Conservation (phyloP, 768 basidiomycete genomes). For the Leccinum uliginosum region DNA sequence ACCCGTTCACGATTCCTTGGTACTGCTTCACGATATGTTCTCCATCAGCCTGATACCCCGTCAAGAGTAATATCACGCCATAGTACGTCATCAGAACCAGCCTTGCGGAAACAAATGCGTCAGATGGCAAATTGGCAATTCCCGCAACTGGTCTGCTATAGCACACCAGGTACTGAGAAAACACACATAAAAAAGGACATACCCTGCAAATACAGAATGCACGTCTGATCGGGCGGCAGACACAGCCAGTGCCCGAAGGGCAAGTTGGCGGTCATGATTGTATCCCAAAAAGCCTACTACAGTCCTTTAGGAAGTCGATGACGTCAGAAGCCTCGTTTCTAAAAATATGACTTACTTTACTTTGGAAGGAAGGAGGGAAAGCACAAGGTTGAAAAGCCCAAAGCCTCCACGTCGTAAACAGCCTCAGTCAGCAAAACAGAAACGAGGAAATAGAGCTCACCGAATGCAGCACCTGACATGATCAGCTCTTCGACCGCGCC, state of each 20-base stretch:
- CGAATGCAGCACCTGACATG: slow-evolving; percentile 74
- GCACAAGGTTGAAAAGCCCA: slow-evolving; percentile 76
- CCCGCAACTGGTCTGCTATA: background rate
- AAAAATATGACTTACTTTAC: slow-evolving; percentile 45
- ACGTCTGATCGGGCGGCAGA: slow-evolving; percentile 65
- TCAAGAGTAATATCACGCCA: slow-evolving; percentile 62
- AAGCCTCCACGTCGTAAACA: slow-evolving; percentile 31
- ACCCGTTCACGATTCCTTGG: slow-evolving; percentile 60
- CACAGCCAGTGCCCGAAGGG: slow-evolving; percentile 63
- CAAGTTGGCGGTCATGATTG: slow-evolving; percentile 65
- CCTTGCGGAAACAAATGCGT: slow-evolving; percentile 30
- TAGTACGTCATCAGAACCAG: slow-evolving; percentile 81
- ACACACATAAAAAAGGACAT: slow-evolving; percentile 18
- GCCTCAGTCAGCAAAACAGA: background rate
- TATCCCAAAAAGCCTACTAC: slow-evolving; percentile 77
- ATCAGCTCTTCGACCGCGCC: slow-evolving; percentile 70
- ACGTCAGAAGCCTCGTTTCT: background rate
- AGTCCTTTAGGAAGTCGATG: slow-evolving; percentile 37
- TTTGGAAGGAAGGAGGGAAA: slow-evolving; percentile 70
- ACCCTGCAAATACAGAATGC: slow-evolving; percentile 77
- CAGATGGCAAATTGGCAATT: background rate
- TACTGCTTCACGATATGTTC: slow-evolving; percentile 60
- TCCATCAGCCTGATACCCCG: slow-evolving; percentile 77
- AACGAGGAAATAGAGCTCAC: slow-evolving; percentile 33
- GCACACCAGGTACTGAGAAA: background rate